Conservation (phyloP, 176 grass and related monocot genomes). For the sorghum (Sorghum bicolor) region DNA sequence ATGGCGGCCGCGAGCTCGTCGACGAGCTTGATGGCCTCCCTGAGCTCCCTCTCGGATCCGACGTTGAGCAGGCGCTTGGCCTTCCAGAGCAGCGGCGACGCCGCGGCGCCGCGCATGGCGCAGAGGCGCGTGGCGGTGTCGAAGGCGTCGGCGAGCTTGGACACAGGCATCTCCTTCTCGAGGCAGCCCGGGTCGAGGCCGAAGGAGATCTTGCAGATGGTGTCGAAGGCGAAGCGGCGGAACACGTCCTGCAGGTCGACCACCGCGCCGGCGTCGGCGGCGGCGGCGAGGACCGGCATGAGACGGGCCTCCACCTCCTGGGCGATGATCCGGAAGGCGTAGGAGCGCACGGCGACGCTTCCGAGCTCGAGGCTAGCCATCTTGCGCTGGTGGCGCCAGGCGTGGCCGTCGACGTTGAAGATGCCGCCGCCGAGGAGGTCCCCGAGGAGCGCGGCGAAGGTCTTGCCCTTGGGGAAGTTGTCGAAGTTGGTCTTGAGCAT, state of each 20-base stretch:
- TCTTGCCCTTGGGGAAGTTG: slow-evolving; percentile 76
- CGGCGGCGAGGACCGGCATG: slow-evolving; percentile 38
- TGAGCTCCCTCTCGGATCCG: slow-evolving; percentile 62
- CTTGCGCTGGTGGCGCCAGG: slow-evolving; percentile 75
- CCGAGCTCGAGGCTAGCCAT: slow-evolving; percentile 80
- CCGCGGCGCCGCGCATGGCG: slow-evolving; percentile 33
- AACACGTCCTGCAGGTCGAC: slow-evolving; percentile 68
- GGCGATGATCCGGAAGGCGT: slow-evolving; percentile 53
- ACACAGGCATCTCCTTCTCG: slow-evolving; percentile 23
- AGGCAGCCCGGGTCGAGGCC: slow-evolving; percentile 63
- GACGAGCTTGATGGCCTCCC: slow-evolving; percentile 43
- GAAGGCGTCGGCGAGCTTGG: slow-evolving; percentile 46
- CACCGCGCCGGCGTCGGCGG: neutral
- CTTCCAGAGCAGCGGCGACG: slow-evolving; percentile 53
- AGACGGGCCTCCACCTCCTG: slow-evolving; percentile 41
- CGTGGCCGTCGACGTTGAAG: slow-evolving; percentile 73
- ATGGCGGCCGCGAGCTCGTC: slow-evolving; percentile 47
- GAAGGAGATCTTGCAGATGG: slow-evolving; percentile 92
- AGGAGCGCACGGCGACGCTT: slow-evolving; percentile 53
- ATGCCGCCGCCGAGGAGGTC: slow-evolving; percentile 85
- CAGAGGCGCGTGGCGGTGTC: slow-evolving; percentile 55
- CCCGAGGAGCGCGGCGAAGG: slow-evolving; percentile 52
- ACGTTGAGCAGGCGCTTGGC: slow-evolving; percentile 67
- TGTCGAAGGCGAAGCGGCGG: slow-evolving; percentile 72
- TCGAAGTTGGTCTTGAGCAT: slow-evolving; percentile 69